phyloP scores from a whole-genome alignment of 495 filamentous ascomycete species.

The Penicillium bialowiezense region DNA sequence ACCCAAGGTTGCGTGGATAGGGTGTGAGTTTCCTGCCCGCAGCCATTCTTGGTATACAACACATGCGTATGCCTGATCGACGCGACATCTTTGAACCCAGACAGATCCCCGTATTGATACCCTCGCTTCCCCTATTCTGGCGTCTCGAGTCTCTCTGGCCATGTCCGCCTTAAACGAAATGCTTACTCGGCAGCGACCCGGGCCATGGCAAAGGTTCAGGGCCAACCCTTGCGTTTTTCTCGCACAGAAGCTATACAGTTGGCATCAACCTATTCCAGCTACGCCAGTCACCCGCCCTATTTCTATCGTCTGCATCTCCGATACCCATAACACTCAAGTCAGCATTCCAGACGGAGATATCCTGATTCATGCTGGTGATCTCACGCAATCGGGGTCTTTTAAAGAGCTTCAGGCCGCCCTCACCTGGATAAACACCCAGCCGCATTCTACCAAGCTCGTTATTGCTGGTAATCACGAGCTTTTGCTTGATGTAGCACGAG shows the following conservation, averaged over 20 bases:
- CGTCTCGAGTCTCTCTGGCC: background rate
- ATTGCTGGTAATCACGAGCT: conserved; percentile 74
- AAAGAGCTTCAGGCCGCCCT: conserved; percentile 58
- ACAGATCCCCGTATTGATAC: too few species aligned
- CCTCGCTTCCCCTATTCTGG: too few species aligned
- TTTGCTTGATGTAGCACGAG: conserved; percentile 52
- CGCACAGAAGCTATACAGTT: conserved; percentile 16
- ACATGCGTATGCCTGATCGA: too few species aligned
- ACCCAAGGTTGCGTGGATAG: too few species aligned
- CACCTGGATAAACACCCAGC: conserved; percentile 59
- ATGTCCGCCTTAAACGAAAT: conserved; percentile 15
- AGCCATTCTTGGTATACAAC: too few species aligned
- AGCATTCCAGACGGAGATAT: conserved; percentile 66
- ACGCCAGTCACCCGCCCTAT: conserved; percentile 10
- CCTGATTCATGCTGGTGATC: conserved; percentile 74
- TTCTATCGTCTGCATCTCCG: conserved; percentile 58
- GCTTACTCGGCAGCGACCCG: conserved; percentile 14
- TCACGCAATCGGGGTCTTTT: conserved; percentile 60
- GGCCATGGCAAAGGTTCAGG: conserved; percentile 16
- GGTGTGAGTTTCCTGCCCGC: too few species aligned
- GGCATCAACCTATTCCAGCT: conserved; percentile 11
- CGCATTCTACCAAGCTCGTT: conserved; percentile 64
- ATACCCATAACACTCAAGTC: conserved; percentile 66
- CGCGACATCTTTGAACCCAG: too few species aligned
- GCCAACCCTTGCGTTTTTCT: conserved; percentile 16